These are phyloP conservation scores for Penicillium nucicola DNA, from an alignment of 495 filamentous ascomycete genomes.

Conservation along the genomic window DNA sequence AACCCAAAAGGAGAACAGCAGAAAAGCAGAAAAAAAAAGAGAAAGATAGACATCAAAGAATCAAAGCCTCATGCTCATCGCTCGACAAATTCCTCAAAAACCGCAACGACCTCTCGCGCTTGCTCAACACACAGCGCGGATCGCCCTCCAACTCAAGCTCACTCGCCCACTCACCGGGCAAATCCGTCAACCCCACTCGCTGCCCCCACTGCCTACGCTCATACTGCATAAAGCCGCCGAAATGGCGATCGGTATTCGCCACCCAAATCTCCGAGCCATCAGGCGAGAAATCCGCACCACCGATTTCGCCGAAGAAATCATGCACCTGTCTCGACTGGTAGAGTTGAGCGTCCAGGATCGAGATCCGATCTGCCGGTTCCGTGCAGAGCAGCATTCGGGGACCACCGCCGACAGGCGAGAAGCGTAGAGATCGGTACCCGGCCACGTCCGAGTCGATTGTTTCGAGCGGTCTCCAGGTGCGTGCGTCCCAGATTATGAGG, in stretches of 20 bases:
- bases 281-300: conserved; percentile 68
- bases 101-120: conserved; percentile 30
- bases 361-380: conserved; percentile 82
- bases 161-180: conserved; percentile 36
- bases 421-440: conserved; percentile 72
- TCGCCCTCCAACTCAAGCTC: conserved; percentile 36
- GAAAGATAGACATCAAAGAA: conserved; percentile 15
- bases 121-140: conserved; percentile 30
- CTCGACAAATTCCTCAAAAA: conserved; percentile 33
- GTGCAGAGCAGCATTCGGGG: conserved; percentile 71
- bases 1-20: no score
- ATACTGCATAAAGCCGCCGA: conserved; percentile 79
- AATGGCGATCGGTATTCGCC: conserved; percentile 67
- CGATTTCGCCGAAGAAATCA: conserved; percentile 84
- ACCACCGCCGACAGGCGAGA: conserved; percentile 75
- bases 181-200: conserved; percentile 24
- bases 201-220: conserved; percentile 54
- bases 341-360: conserved; percentile 69
- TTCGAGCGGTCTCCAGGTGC: conserved; percentile 63
- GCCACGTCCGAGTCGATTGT: conserved; percentile 73
- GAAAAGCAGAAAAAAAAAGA: conserved; percentile 9
- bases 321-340: conserved; percentile 69
- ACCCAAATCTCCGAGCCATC: conserved; percentile 71
- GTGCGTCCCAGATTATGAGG: conserved; percentile 82
- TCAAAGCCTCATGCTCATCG: conserved; percentile 35